phyloP scores from a whole-genome alignment of 257 asterid species.

The Solanum raphanifolium region DNA sequence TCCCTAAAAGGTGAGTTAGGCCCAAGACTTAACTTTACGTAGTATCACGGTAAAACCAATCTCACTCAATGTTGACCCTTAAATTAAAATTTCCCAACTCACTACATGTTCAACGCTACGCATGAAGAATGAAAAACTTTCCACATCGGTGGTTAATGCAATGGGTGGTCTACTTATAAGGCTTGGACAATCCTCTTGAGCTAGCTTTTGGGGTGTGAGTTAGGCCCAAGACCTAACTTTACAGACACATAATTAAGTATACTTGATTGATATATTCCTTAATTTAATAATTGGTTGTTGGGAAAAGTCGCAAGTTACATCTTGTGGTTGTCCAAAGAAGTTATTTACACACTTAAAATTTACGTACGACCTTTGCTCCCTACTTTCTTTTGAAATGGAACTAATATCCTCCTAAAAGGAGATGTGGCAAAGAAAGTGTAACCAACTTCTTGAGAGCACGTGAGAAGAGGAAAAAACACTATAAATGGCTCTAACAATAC shows the following conservation, averaged over 20 bases:
- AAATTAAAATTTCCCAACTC: background rate
- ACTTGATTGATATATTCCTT: background rate
- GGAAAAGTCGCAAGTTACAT: background rate
- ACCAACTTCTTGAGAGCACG: background rate
- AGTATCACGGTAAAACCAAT: background rate
- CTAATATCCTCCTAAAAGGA: background rate
- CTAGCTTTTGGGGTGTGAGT: background rate
- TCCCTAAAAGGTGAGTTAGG: background rate
- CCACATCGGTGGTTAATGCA: background rate
- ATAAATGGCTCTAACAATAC: background rate
- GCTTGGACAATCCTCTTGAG: background rate
- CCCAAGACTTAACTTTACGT: background rate
- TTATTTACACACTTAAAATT: background rate
- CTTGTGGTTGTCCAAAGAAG: background rate
- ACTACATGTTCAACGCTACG: background rate
- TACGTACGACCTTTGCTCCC: background rate
- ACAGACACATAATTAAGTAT: background rate
- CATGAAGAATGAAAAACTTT: background rate
- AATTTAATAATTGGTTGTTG: background rate
- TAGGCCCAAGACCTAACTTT: background rate
- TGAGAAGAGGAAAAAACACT: background rate
- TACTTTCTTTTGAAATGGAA: background rate
- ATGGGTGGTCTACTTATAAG: background rate
- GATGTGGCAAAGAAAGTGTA: background rate
- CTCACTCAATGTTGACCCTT: background rate